These are phyloP conservation scores for Fonsecaea pugnacius DNA, from an alignment of 2,329 filamentous ascomycete genomes.

Conservation along the genomic window DNA sequence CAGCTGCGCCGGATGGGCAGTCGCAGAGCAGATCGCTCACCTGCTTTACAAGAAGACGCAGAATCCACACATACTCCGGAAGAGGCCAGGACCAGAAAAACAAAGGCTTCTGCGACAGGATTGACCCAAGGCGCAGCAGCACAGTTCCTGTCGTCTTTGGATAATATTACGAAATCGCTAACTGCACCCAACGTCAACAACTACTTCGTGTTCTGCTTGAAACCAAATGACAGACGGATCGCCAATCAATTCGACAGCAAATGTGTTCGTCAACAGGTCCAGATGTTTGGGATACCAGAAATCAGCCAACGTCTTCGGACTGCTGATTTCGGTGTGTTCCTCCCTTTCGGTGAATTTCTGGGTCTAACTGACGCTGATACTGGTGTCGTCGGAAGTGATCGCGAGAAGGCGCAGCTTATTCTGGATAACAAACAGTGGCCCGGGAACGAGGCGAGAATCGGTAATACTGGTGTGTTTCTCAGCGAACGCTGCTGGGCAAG, in stretches of 20 bases:
- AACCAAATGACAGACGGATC: conserved; percentile 94
- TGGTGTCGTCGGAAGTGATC: conserved; percentile 86
- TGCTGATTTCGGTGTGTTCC: conserved; percentile 92
- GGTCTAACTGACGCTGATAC: conserved; percentile 83
- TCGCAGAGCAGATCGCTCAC: conserved; percentile 40
- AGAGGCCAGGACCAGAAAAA: conserved; percentile 34
- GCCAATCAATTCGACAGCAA: conserved; percentile 99
- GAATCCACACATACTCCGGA: conserved; percentile 33
- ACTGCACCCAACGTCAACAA: conserved; percentile 81
- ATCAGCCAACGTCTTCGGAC: conserved; percentile 92
- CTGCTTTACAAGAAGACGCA: conserved; percentile 48
- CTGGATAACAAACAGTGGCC: conserved; percentile 93
- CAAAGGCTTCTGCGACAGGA: conserved; percentile 48
- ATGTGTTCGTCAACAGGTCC: conserved; percentile 90
- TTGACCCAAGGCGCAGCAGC: conserved; percentile 81
- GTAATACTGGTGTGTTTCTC: conserved; percentile 90
- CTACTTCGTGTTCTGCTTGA: conserved; percentile 96
- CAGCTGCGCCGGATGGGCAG: conserved; percentile 54
- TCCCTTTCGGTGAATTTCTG: conserved; percentile 94
- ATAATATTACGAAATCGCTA: conserved; percentile 87
- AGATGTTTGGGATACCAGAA: conserved; percentile 94
- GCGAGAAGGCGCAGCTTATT: conserved; percentile 87
- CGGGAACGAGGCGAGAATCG: conserved; percentile 84
- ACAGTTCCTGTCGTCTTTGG: conserved; percentile 85
- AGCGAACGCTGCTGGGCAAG: conserved; percentile 97